These are phyloP conservation scores for Colletotrichum gigasporum DNA, from an alignment of 2,329 filamentous ascomycete genomes.

Conservation along the genomic window DNA sequence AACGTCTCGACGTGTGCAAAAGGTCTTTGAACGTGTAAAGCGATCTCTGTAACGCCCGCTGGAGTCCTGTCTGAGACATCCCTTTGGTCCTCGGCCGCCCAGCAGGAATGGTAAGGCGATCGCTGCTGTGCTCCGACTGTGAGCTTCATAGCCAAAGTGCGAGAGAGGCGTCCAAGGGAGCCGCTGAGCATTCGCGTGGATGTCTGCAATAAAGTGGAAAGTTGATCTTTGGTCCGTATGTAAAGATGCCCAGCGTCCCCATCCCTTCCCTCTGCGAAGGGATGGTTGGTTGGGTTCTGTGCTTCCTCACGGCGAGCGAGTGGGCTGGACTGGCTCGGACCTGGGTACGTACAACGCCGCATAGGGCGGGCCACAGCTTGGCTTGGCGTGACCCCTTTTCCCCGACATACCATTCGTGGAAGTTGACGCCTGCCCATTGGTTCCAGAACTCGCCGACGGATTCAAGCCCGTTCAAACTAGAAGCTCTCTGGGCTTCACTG, in stretches of 20 bases:
- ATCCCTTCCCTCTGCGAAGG: not conserved
- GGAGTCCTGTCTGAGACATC: conserved; percentile 23
- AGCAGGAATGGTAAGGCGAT: conserved; percentile 13
- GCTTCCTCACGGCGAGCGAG: not conserved
- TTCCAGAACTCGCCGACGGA: conserved; percentile 16
- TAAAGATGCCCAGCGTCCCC: conserved; percentile 6
- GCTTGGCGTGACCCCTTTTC: conserved; percentile 22
- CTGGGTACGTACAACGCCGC: not conserved
- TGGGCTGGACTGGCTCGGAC: conserved; percentile 10
- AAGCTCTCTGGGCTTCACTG: not conserved
- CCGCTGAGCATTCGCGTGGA: conserved; percentile 8
- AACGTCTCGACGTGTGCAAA: conserved; percentile 8
- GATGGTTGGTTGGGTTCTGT: not conserved
- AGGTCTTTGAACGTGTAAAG: conserved; percentile 14
- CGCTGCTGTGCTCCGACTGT: not conserved
- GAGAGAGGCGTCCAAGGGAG: conserved; percentile 12
- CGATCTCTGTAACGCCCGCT: conserved; percentile 16
- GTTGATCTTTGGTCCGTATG: not conserved
- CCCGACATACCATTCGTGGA: conserved; percentile 26
- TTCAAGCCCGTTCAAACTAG: not conserved
- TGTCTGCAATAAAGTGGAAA: not conserved
- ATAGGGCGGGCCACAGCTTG: not conserved
- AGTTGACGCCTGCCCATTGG: conserved; percentile 4
- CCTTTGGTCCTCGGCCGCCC: conserved; percentile 20
- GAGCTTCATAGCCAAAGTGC: not conserved